phyloP scores from a whole-genome alignment of 2,329 filamentous ascomycete genomes.

The Verticillium zaregamsianum region DNA sequence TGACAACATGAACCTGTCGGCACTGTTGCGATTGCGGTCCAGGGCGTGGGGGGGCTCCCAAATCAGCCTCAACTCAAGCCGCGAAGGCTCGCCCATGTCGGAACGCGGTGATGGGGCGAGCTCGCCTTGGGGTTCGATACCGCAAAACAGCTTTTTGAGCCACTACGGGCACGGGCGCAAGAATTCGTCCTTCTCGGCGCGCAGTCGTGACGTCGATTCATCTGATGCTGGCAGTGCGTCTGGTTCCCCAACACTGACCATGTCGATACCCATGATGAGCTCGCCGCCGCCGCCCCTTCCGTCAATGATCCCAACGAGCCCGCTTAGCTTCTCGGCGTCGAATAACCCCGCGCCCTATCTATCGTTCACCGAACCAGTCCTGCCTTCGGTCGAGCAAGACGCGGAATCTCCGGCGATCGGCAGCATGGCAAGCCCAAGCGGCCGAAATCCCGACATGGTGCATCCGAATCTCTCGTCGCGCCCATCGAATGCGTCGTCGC shows the following conservation, averaged over 20 bases:
- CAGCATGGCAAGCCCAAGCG: constrained; percentile 18
- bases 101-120: constrained; percentile 43
- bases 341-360: constrained; percentile 17
- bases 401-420: constrained; percentile 7
- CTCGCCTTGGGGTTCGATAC: constrained; percentile 33
- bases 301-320: constrained; percentile 8
- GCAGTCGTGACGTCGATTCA: constrained; percentile 43
- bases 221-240: constrained; percentile 42
- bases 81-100: constrained; percentile 46
- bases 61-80: constrained; percentile 58
- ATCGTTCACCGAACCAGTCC: constrained; percentile 30
- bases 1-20: constrained; percentile 68
- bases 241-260: constrained; percentile 48
- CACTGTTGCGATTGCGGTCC: constrained; percentile 67
- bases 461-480: constrained; percentile 13
- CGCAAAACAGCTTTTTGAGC: constrained; percentile 6
- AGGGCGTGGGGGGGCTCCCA: constrained; percentile 80
- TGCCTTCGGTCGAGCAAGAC: constrained; percentile 31
- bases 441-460: constrained; percentile 15
- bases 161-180: constrained; percentile 35
- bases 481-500: constrained; percentile 12
- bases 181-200: constrained; percentile 45
- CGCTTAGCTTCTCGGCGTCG: constrained; percentile 13
- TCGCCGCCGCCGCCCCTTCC: constrained; percentile 18
- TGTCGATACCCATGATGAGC: constrained; percentile 28